Evolutionary conservation across 1,284 basidiomycete genomes (phyloP).

Genomic region (Sanguinoderma infundibulare): DNA sequence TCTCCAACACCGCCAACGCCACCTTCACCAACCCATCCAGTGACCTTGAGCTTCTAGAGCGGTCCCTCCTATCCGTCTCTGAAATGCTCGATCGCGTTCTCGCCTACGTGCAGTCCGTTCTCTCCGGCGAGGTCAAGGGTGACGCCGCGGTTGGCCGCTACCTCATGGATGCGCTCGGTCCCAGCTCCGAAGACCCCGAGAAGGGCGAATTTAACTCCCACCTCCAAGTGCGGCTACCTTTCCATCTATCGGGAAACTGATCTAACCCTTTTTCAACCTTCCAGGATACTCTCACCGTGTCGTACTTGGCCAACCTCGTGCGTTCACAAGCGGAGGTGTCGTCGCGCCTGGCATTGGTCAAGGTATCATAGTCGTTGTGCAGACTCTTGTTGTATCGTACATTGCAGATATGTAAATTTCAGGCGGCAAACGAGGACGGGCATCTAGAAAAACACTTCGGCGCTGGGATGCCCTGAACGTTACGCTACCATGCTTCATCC

Average conservation of each 20-base stretch:
- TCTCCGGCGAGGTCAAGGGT: slow-evolving; percentile 79
- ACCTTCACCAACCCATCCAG: slow-evolving; percentile 53
- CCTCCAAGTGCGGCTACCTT: slow-evolving; percentile 58
- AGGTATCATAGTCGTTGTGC: slow-evolving; percentile 27
- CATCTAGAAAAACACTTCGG: too few relatives aligned
- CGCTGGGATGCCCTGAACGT: too few relatives aligned
- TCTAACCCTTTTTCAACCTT: neutral
- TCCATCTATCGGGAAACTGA: neutral
- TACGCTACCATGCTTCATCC: too few relatives aligned
- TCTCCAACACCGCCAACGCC: slow-evolving; percentile 48
- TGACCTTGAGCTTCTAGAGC: slow-evolving; percentile 74
- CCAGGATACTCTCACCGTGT: slow-evolving; percentile 93
- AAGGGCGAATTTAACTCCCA: slow-evolving; percentile 78
- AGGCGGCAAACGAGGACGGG: too few relatives aligned
- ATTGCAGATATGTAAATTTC: slow-evolving; percentile 11
- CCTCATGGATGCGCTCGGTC: slow-evolving; percentile 89
- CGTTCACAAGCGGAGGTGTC: slow-evolving; percentile 95
- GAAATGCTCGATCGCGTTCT: slow-evolving; percentile 87
- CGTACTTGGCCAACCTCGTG: slow-evolving; percentile 94
- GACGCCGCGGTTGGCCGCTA: slow-evolving; percentile 91
- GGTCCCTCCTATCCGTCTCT: slow-evolving; percentile 71
- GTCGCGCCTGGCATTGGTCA: slow-evolving; percentile 83
- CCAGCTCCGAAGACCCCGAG: slow-evolving; percentile 66
- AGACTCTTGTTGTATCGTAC: slow-evolving; percentile 19
- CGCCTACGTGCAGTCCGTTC: slow-evolving; percentile 84